Evolutionary conservation across 2,329 filamentous ascomycete genomes (phyloP), one percentile per base, ranked within the genome.

Genomic region (Fusarium sp.): DNA sequence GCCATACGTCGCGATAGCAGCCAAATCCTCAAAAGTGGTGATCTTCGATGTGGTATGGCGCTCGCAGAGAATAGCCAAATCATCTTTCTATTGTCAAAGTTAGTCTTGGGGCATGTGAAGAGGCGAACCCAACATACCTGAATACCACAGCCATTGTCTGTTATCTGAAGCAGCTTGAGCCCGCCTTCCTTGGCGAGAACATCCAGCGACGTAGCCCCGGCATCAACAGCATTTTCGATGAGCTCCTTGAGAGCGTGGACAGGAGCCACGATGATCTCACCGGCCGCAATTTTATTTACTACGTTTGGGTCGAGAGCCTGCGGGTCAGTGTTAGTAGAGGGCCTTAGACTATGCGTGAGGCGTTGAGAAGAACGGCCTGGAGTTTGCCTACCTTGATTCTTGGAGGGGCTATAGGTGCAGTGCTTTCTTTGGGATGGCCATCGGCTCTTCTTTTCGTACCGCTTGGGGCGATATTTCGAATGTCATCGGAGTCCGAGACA

Each of bases 211-310:
- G 96, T 98, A 4, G 96, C 92, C 7, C 96, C 95, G n/a, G 96
- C 96, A 80, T 99, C 96, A 17, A 99, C 94, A 6, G 96, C 91
- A 74, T 99, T 99, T 78, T 99, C 96, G 14, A 99, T 94, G 49
- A 99, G 83, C 78, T 99, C 96, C 79, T 99, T 99, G 58, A 99
- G 80, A 4, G 96, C 96, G 78, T 99, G 93, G 27, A 97, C 94
- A 0, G 96, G 96, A 3, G 96, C 95, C 48, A 99, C 94, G 63
- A 99, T 99, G 73, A 99, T 99, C 79, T 99, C 96, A 20, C 96
- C 96, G 0, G 96, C 96, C 1, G 96, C 96, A 71, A 99, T 99
- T 79, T 98, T 99, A 83, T 98, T 99, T 70, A 99, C 92, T 22
- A 99, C 96, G 81, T 96, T 91, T 67, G 92, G 90, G 74, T 97